Percentiles rank a stretch among this genome's conserved stretches.
These are phyloP conservation scores for Thecaphora frezii DNA, from an alignment of 1,284 basidiomycete genomes.

Conservation along the genomic window DNA sequence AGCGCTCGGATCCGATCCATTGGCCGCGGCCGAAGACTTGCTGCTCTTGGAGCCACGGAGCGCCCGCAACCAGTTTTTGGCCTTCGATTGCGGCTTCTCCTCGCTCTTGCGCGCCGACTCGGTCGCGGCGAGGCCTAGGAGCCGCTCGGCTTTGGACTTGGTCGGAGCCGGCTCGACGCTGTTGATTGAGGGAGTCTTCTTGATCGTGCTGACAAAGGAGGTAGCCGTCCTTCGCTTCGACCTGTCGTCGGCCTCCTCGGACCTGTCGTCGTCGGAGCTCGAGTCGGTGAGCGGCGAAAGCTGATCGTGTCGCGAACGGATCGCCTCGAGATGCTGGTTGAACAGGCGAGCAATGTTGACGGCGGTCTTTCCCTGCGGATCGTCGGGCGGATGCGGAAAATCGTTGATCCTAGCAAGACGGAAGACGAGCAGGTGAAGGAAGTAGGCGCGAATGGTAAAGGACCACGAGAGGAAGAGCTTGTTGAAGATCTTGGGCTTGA, in stretches of 20 bases:
- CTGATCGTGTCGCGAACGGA: constrained; percentile 44
- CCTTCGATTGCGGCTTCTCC: constrained; percentile 36
- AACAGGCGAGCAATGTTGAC: constrained; percentile 42
- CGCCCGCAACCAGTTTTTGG: constrained; percentile 50
- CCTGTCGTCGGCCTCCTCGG: constrained; percentile 24
- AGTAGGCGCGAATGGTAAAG: constrained; percentile 55
- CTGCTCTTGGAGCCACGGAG: constrained; percentile 32
- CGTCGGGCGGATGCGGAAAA: constrained; percentile 39
- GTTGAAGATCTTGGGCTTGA: constrained; percentile 46
- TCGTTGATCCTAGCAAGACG: constrained; percentile 49
- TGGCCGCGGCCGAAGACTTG: not conserved
- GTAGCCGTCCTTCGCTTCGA: constrained; percentile 23
- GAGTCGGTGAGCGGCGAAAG: constrained; percentile 44
- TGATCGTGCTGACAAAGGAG: constrained; percentile 54
- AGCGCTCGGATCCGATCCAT: constrained; percentile 3
- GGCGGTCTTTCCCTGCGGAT: constrained; percentile 36
- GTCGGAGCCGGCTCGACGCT: constrained; percentile 9
- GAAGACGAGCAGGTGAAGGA: constrained; percentile 53
- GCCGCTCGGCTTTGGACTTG: constrained; percentile 44
- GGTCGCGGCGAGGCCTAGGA: constrained; percentile 44
- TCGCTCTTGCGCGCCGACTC: constrained; percentile 18
- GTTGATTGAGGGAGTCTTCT: constrained; percentile 40
- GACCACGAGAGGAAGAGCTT: constrained; percentile 57
- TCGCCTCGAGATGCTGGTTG: constrained; percentile 44
- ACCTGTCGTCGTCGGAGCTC: constrained; percentile 34